Percentiles rank a stretch among this genome's conserved stretches.
Evolutionary conservation across 2,329 filamentous ascomycete species (phyloP).

Genomic region (Sphaerulina vaccinii): DNA sequence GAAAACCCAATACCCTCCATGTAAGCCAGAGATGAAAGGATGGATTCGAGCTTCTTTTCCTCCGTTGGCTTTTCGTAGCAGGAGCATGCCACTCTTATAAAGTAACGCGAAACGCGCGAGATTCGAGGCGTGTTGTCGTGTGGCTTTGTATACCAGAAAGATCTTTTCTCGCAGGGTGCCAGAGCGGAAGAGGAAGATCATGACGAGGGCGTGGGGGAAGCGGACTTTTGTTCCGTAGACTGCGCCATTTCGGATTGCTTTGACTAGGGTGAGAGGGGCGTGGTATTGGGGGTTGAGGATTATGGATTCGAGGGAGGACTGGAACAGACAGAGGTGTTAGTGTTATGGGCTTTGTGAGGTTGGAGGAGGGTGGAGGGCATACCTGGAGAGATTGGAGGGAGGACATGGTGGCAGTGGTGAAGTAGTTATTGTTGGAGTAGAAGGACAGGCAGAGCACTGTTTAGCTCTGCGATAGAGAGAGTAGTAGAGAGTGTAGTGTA

Average conservation of each 20-base stretch:
- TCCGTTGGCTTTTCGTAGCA: constrained; percentile 58
- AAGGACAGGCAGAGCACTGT: too few relatives aligned
- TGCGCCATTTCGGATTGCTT: constrained; percentile 92
- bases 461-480: too few relatives aligned
- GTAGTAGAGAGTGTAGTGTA: too few relatives aligned
- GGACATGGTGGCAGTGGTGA: constrained; percentile 14
- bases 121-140: constrained; percentile 85
- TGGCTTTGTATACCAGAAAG: constrained; percentile 77
- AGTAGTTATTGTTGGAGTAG: too few relatives aligned
- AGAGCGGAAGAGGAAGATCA: constrained; percentile 94
- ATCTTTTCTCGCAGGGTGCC: constrained; percentile 78
- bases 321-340: constrained; percentile 5
- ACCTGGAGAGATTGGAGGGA: constrained; percentile 20
- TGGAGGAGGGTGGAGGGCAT: neutral
- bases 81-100: constrained; percentile 81
- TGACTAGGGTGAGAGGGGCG: constrained; percentile 79
- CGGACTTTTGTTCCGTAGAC: constrained; percentile 97
- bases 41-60: constrained; percentile 71
- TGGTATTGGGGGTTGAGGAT: constrained; percentile 82
- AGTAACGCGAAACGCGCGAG: constrained; percentile 86
- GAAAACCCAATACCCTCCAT: constrained; percentile 93
- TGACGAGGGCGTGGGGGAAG: constrained; percentile 96
- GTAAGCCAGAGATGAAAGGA: constrained; percentile 78
- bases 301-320: constrained; percentile 72
- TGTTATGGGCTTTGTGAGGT: neutral